Evolutionary conservation across 2,329 filamentous ascomycete genomes (phyloP), one percentile per base, ranked within the genome.

Genomic region (Claviceps purpurea): DNA sequence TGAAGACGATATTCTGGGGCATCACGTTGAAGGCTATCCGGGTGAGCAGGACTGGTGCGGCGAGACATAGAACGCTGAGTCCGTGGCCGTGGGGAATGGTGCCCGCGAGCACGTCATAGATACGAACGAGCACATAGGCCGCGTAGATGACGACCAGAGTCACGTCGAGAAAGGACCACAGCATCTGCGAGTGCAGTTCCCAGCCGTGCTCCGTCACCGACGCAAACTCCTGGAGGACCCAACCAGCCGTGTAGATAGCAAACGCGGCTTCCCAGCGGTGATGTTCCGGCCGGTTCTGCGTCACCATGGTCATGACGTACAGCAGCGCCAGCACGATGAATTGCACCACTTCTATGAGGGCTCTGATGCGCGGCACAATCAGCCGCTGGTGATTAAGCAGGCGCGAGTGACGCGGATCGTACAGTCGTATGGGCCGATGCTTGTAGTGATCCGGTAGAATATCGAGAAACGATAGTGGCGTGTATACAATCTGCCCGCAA

Each of bases 161-260:
- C n/a, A 85, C 74, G 62, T 87, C 84, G 16, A 87, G 73, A 59
- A 87, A 88, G 0, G 82, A 82, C 84, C 84, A 87, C 5, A 87
- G 70, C 58, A 85, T 86, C 62, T 87, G 83, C 0, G 82, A 84
- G 58, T 87, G 84, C 1, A 87, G 83, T 47, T 79, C 76, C 83
- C 70, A 73, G 34, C 70, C 73, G 58, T 87, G 84, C 61, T 85
- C 83, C 11, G 82, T 71, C 43, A 85, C 78, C 2, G 80, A 78
- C 1, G 80, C 77, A 55, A 82, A 71, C 58, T 83, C 80, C 58
- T 85, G 82, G 2, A 85, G 69, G 3, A 79, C 75, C 83, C 84
- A 87, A 4, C 84, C 84, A 2, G 76, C 69, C 2, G 78, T 76
- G 59, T 85, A 87, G 3, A 86, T 62, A 50, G 74, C 71, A 62